Percentiles rank a stretch among this genome's conserved stretches.
Conservation (phyloP, 228 moss, liverwort and hornwort genomes). For the Sphagnum fallax region DNA sequence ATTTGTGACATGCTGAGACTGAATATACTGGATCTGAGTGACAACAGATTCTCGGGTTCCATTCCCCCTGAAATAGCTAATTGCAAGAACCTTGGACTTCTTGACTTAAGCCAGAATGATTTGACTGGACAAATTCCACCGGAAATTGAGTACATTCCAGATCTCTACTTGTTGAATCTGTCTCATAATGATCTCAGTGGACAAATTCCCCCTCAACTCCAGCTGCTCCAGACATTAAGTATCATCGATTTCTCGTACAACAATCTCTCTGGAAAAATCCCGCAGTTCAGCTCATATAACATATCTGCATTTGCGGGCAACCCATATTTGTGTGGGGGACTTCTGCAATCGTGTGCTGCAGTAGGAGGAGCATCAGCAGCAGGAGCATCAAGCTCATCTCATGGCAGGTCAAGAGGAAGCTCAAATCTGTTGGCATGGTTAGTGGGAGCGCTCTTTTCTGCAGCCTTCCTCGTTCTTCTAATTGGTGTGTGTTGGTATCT, state of each 20-base stretch:
- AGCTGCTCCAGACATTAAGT: conserved; percentile 24
- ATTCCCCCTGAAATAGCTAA: conserved; percentile 23
- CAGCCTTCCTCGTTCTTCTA: conserved; percentile 17
- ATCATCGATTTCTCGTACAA: conserved; percentile 35
- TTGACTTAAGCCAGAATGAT: conserved; percentile 30
- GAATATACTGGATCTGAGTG: conserved; percentile 17
- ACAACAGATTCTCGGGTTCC: conserved; percentile 15
- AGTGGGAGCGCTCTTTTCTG: conserved; percentile 27
- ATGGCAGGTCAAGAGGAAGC: neutral
- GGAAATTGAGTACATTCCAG: conserved; percentile 7
- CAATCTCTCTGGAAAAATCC: conserved; percentile 31
- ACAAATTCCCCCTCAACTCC: conserved; percentile 18
- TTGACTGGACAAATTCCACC: conserved; percentile 23
- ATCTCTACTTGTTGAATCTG: conserved; percentile 22
- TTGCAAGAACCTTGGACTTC: conserved; percentile 14
- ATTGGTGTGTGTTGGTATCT: conserved; percentile 23
- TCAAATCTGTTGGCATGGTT: conserved; percentile 24
- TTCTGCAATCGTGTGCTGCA: conserved; percentile 1
- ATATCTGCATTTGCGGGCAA: conserved; percentile 14
- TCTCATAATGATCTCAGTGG: conserved; percentile 25
- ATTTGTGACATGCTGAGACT: conserved; percentile 17
- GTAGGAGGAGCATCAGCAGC: neutral
- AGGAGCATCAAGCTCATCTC: neutral
- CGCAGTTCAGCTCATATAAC: conserved; percentile 25
- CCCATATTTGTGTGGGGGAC: conserved; percentile 16